Percentiles rank a stretch among this genome's conserved stretches.
Conservation (phyloP, 371 early-diverging fungal genomes). For the Mucor sp. region DNA sequence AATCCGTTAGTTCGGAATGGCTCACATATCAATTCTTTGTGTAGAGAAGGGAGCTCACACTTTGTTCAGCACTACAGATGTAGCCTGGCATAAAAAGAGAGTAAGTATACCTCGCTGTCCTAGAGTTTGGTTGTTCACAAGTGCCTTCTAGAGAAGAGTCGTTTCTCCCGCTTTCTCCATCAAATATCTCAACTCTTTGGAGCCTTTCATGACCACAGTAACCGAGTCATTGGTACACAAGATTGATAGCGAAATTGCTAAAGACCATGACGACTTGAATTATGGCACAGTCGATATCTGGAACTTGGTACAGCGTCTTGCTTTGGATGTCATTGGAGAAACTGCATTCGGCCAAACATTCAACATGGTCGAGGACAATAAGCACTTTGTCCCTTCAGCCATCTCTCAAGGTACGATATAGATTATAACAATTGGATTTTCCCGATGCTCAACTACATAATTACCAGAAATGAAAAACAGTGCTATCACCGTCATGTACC, state of each 20-base stretch:
- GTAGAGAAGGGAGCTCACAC: conserved; percentile 15
- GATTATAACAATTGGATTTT: too few relatives aligned
- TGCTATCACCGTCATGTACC: conserved; percentile 9
- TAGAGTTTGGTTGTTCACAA: not conserved
- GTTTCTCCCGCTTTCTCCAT: conserved; percentile 50
- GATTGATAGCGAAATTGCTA: conserved; percentile 22
- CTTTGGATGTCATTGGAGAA: conserved; percentile 54
- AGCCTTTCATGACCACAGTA: conserved; percentile 31
- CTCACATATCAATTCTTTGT: not conserved
- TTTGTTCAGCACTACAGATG: conserved; percentile 31
- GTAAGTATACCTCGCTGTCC: conserved; percentile 16
- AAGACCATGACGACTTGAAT: not conserved
- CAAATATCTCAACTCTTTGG: conserved; percentile 44
- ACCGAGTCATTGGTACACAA: conserved; percentile 22
- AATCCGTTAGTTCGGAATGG: not conserved
- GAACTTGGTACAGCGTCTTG: conserved; percentile 34
- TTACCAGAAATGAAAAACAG: not conserved
- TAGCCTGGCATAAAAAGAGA: conserved; percentile 34
- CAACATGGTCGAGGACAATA: conserved; percentile 43
- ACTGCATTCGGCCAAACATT: conserved; percentile 54
- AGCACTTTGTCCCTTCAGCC: conserved; percentile 35
- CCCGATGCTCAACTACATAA: too few relatives aligned
- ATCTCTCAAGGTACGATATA: not conserved
- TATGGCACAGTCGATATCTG: conserved; percentile 35
- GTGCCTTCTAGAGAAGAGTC: conserved; percentile 32